Evolutionary conservation across 1,284 basidiomycete genomes (phyloP), one percentile per base, ranked within the genome.

Genomic region (Marasmius tenuissimus): DNA sequence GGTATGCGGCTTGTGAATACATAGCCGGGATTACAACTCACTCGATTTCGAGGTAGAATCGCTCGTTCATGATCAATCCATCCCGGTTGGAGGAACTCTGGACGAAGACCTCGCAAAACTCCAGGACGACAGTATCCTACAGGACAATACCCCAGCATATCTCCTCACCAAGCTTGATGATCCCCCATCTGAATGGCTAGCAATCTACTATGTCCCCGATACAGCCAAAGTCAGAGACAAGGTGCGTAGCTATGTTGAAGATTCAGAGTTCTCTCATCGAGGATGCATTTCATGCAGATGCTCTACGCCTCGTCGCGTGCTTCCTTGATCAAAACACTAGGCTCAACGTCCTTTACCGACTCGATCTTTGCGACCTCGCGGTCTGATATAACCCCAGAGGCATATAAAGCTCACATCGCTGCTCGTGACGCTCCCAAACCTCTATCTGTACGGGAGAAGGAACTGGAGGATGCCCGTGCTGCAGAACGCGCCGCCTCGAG

Each of bases 271-370:
- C 55, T 52, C 56, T 59, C 52, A 54, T 22, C 45, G 27, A 27
- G 27, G 27, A 27, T 4, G 27, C 27, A 49, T n/a, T 35, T 7
- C 59, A 39, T n/a, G 40, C 64, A 97, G 91, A 97, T 96, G 94
- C 80, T 97, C 34, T 96, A 96, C 73, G 94, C 94, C n/a, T 91
- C 93, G 1, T 89, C 90, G 0, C 86, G 93, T 57, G 81, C 83
- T 33, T 85, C 89, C 7, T 80, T 96, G 20, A 81, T 89, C 52
- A 93, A 88, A 73, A 80, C 85, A 4, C 82, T 96, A 1, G 93
- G 93, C 50, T 90, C 93, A 4, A 80, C 85, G 51, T 77, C 87
- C 61, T 94, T 96, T 74, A 85, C 86, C 12, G 90, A 93, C 70
- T 84, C 85, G 59, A 80, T 96, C 62, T 95, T 94, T 72, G 93